Conservation (phyloP, 768 basidiomycete genomes). For the Cyclocybe aegerita region DNA sequence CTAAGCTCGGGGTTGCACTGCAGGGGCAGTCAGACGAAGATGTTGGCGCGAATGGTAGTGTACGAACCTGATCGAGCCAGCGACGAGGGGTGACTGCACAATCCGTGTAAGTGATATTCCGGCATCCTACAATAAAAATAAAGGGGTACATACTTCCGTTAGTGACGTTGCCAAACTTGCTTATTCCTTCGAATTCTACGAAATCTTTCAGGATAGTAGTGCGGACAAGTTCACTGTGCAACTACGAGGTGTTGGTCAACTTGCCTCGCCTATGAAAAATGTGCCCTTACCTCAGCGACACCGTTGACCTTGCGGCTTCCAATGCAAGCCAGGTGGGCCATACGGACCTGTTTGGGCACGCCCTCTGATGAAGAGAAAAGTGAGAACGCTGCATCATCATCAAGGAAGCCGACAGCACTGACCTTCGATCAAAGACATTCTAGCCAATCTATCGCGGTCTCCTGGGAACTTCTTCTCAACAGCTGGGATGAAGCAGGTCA, state of each 20-base stretch:
- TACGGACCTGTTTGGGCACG: slow-evolving; percentile 79
- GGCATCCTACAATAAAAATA: neutral
- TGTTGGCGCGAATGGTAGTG: neutral
- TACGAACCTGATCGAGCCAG: slow-evolving; percentile 75
- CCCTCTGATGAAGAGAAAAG: slow-evolving; percentile 58
- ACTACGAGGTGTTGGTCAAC: slow-evolving; percentile 28
- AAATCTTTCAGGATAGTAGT: slow-evolving; percentile 88
- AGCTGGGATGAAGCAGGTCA: slow-evolving; percentile 34
- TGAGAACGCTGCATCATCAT: neutral
- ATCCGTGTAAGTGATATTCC: neutral
- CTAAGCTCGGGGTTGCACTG: slow-evolving; percentile 91
- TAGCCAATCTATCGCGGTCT: slow-evolving; percentile 72
- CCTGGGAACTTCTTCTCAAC: slow-evolving; percentile 91
- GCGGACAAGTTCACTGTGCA: slow-evolving; percentile 88
- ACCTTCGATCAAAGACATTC: slow-evolving; percentile 96
- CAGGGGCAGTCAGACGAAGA: neutral
- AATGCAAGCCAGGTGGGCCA: slow-evolving; percentile 91
- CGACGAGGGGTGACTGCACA: slow-evolving; percentile 81
- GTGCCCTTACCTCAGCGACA: slow-evolving; percentile 73
- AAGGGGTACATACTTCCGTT: slow-evolving; percentile 77
- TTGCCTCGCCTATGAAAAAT: neutral
- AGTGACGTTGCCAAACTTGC: slow-evolving; percentile 91
- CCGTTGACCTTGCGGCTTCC: slow-evolving; percentile 91
- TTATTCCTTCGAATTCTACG: slow-evolving; percentile 86
- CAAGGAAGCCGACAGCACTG: neutral